Evolutionary conservation across 2,329 filamentous ascomycete species (phyloP).

Genomic region (Byssochlamys sp.): DNA sequence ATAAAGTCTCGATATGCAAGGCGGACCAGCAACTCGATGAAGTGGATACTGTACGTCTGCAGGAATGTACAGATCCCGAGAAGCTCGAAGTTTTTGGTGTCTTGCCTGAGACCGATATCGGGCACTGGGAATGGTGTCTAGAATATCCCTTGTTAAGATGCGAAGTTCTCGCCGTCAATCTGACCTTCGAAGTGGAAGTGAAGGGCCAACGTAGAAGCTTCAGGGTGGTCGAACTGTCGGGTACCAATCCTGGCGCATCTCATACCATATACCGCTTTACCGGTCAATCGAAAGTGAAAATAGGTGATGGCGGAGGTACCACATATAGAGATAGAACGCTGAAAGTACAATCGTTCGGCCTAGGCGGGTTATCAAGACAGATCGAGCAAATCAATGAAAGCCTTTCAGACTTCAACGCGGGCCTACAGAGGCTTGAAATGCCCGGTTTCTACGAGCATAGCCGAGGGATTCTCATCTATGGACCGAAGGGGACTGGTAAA

Average conservation of each 20-base stretch:
- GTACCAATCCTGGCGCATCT: constrained; percentile 30
- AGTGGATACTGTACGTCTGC: constrained; percentile 50
- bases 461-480: constrained; percentile 65
- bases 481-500: constrained; percentile 77
- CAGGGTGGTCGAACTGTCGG: constrained; percentile 47
- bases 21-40: constrained; percentile 44
- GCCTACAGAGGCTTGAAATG: constrained; percentile 22
- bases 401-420: constrained; percentile 46
- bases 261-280: constrained; percentile 29
- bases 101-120: constrained; percentile 26
- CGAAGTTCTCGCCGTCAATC: constrained; percentile 60
- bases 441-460: constrained; percentile 32
- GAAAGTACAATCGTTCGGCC: constrained; percentile 35
- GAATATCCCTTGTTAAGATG: constrained; percentile 42
- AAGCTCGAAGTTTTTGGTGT: constrained; percentile 26
- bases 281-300: constrained; percentile 21
- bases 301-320: constrained; percentile 18
- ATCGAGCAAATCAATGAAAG: constrained; percentile 58
- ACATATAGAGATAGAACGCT: constrained; percentile 10
- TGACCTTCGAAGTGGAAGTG: constrained; percentile 56
- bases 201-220: constrained; percentile 54
- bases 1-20: constrained; percentile 54
- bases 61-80: constrained; percentile 45
- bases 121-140: constrained; percentile 42
- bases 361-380: constrained; percentile 61